A percentile compares a stretch with the other conserved stretches of the same genome.
Evolutionary conservation across 2,329 filamentous ascomycete genomes (phyloP).

Genomic region (Byssoonygena ceratinophila): DNA sequence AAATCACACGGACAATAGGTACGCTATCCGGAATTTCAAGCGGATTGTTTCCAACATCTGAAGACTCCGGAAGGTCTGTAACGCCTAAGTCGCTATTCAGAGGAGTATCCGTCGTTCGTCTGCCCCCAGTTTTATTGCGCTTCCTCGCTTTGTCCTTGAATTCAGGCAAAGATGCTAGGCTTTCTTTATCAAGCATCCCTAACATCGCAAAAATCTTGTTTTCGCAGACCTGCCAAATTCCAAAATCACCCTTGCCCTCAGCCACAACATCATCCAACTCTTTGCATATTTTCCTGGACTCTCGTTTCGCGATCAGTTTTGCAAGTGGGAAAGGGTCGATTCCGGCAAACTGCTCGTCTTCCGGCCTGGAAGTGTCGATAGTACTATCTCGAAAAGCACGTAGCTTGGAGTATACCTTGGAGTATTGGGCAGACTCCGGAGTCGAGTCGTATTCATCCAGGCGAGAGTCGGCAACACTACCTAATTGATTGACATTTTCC

Average conservation of each 20-base stretch:
- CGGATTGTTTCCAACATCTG: constrained; percentile 1
- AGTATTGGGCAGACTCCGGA: not conserved
- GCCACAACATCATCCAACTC: constrained; percentile 24
- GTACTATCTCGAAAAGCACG: constrained; percentile 7
- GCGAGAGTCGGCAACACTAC: not conserved
- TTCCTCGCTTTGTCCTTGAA: not conserved
- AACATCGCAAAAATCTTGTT: constrained; percentile 33
- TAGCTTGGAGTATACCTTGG: constrained; percentile 6
- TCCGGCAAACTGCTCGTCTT: constrained; percentile 3
- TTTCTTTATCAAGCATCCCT: constrained; percentile 3
- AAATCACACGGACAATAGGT: constrained; percentile 26
- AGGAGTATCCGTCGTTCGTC: not conserved
- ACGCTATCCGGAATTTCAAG: constrained; percentile 27
- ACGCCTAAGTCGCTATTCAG: not conserved
- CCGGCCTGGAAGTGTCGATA: constrained; percentile 4
- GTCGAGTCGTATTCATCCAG: not conserved
- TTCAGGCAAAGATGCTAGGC: not conserved
- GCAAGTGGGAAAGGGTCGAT: constrained; percentile 12
- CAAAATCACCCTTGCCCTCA: constrained; percentile 26
- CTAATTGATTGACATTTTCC: not conserved
- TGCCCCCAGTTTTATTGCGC: not conserved
- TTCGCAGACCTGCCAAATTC: constrained; percentile 33
- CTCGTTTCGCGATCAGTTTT: constrained; percentile 23
- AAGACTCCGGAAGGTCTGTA: not conserved
- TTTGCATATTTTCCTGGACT: constrained; percentile 25